These are phyloP conservation scores for Lactuca saligna DNA, from an alignment of 129 eudicot genomes.

Conservation along the genomic window DNA sequence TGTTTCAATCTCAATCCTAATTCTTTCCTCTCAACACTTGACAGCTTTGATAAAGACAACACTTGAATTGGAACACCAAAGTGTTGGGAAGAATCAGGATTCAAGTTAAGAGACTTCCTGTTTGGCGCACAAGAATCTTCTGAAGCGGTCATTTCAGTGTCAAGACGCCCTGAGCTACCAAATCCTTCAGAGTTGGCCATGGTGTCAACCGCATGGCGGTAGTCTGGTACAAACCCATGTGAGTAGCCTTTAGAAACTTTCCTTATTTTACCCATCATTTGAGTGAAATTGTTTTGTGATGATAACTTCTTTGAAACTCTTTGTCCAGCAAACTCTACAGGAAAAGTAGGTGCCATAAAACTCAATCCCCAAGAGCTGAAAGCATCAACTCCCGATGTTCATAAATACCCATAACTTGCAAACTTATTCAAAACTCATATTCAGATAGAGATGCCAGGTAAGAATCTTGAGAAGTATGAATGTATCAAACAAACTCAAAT, in stretches of 20 bases:
- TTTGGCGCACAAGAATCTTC: slow-evolving; percentile 59
- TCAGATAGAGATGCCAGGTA: neutral
- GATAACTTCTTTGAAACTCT: slow-evolving; percentile 40
- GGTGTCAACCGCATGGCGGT: slow-evolving; percentile 68
- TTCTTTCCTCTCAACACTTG: slow-evolving; percentile 59
- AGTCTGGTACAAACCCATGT: slow-evolving; percentile 59
- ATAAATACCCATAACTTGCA: slow-evolving; percentile 4
- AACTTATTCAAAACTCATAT: neutral
- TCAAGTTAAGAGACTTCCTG: slow-evolving; percentile 45
- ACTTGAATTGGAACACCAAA: slow-evolving; percentile 61
- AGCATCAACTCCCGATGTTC: slow-evolving; percentile 32
- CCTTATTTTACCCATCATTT: slow-evolving; percentile 72
- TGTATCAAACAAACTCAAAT: neutral
- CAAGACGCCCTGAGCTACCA: slow-evolving; percentile 65
- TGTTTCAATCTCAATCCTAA: slow-evolving; percentile 49
- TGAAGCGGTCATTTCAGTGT: slow-evolving; percentile 50
- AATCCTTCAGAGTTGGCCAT: slow-evolving; percentile 78
- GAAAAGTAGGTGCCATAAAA: slow-evolving; percentile 71
- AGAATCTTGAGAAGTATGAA: neutral
- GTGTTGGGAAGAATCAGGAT: slow-evolving; percentile 38
- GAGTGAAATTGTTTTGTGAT: slow-evolving; percentile 23
- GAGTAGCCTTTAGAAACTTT: slow-evolving; percentile 61
- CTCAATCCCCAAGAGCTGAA: slow-evolving; percentile 40
- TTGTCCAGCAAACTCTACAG: slow-evolving; percentile 57
- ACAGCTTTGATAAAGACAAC: slow-evolving; percentile 55